phyloP scores from a whole-genome alignment of 192 early-diverging fungal genomes.

The Anaeromyces robustus region DNA sequence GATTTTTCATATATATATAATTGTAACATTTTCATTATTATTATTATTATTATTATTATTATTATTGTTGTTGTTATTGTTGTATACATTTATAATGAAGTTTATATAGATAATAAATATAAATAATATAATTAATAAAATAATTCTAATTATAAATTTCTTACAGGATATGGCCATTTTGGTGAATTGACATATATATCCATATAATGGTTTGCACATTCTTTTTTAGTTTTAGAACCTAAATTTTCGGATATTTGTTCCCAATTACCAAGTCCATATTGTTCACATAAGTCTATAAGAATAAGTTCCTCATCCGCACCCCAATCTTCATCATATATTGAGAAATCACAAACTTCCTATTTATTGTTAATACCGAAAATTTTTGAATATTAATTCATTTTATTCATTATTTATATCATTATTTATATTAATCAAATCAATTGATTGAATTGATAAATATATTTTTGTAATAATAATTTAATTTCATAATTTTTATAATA shows the following conservation, averaged over 20 bases:
- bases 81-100: too few relatives aligned
- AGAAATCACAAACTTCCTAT: slow-evolving; percentile 66
- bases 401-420: too few relatives aligned
- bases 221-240: slow-evolving; percentile 72
- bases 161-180: slow-evolving; percentile 71
- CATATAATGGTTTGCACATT: slow-evolving; percentile 82
- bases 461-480: too few relatives aligned
- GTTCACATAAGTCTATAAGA: slow-evolving; percentile 77
- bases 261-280: slow-evolving; percentile 95
- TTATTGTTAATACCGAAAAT: not conserved
- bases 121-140: not conserved
- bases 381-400: too few relatives aligned
- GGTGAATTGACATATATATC: slow-evolving; percentile 60
- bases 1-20: not conserved
- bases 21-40: too few relatives aligned
- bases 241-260: slow-evolving; percentile 84
- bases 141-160: too few relatives aligned
- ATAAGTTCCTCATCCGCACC: slow-evolving; percentile 90
- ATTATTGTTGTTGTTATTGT: too few relatives aligned
- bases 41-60: too few relatives aligned
- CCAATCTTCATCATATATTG: slow-evolving; percentile 83
- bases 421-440: too few relatives aligned
- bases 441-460: too few relatives aligned
- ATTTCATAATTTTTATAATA: too few relatives aligned
- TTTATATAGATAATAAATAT: too few relatives aligned